Conservation (phyloP, 805 yeast genomes). For the Candida suzukii region DNA sequence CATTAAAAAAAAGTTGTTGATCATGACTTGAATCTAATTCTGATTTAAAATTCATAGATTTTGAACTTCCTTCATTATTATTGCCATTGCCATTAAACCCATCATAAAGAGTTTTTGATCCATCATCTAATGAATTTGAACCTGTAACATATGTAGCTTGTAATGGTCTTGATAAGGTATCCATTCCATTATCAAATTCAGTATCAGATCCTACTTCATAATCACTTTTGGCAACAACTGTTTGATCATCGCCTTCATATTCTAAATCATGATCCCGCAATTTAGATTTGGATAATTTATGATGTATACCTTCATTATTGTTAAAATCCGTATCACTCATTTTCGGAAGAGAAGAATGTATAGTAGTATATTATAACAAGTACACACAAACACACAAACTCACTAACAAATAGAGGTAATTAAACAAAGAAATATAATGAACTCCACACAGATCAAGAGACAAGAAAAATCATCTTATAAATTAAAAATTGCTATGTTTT, state of each 20-base stretch:
- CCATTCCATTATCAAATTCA: neutral
- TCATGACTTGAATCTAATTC: conserved; percentile 35
- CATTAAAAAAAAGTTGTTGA: conserved; percentile 71
- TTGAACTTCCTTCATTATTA: neutral
- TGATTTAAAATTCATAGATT: too few relatives aligned
- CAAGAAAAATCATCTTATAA: too few relatives aligned
- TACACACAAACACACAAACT: too few relatives aligned
- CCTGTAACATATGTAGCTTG: neutral
- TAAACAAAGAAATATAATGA: too few relatives aligned
- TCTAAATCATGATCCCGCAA: neutral
- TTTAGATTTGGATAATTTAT: neutral
- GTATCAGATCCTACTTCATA: neutral
- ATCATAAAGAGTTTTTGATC: too few relatives aligned
- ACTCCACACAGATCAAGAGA: too few relatives aligned
- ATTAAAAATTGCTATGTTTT: too few relatives aligned
- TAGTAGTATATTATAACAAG: too few relatives aligned
- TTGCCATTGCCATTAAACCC: too few relatives aligned
- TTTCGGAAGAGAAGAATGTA: neutral
- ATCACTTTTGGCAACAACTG: neutral
- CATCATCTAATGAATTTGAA: conserved; percentile 17
- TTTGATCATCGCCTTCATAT: neutral
- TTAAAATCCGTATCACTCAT: neutral
- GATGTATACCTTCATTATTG: neutral
- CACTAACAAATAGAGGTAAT: too few relatives aligned
- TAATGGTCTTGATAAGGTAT: neutral